Base-by-base conservation (phyloP, 2,329 filamentous ascomycete species). In the Calonectria leucothoes region DNA sequence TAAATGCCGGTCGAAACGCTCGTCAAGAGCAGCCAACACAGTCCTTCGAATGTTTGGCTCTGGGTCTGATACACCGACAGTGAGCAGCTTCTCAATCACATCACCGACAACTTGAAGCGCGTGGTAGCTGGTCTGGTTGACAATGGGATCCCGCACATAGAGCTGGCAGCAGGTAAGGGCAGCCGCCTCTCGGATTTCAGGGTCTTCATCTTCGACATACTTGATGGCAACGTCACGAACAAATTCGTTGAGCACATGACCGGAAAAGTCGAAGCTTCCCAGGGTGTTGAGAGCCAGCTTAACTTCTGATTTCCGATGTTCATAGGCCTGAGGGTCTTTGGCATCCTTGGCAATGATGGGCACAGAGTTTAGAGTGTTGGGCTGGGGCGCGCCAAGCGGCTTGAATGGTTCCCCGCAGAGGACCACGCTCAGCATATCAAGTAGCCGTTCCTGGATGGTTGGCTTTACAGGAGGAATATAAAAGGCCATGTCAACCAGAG, bases 141-240 rank as follows among this genome's bases (percentile, higher is more conserved):
- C 95, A 77, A 99, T 98, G 0, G 97, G 97, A 82, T 99, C 97
- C 79, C 95, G 93, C 57, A 98, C 94, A 81, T 98, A 98, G 57
- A 99, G 91, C 83, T 99, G 97, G 82, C 97, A 99, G 85, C 97
- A 98, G 6, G 97, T 99, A 74, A 99, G 88, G 20, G 97, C 96
- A 3, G 97, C 96, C 20, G 97, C 97, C 84, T 98, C 96, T 73
- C 97, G 92, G 65, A 98, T 98, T 76, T 97, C 94, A 0, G 95
- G 90, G 79, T 98, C 97, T 78, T 98, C 96, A 76, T 98, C 97
- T 79, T 99, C 96, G 51, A 99, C 96, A 80, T 98, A 99, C 83
- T 96, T 97, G 82, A 99, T 97, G 5, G 97, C 97, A 64, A 99
- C 97, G 82, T 99, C 97, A 29, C 97, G 94, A 33, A 99, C 97